Base-by-base conservation (phyloP, 202 grass and related monocot genomes). In the Schoenoplectus triqueter region DNA sequence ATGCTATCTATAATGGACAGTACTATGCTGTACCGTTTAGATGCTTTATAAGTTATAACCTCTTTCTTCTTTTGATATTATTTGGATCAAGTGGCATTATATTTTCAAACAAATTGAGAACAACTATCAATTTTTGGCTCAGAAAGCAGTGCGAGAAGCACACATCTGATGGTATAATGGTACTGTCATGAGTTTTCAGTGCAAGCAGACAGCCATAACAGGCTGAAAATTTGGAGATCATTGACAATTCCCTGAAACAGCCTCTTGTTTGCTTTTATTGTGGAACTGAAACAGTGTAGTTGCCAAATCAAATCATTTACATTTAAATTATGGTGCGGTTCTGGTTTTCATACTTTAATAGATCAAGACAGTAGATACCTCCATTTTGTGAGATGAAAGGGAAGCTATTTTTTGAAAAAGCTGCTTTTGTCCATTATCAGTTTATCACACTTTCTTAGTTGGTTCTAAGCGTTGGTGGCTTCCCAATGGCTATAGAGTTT, bases 281-380 rank as follows among this genome's bases (percentile, higher is more conserved):
- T 41, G 76, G 52, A 80, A 42, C 48, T 56, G 57, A 80, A 79
- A 76, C 7, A 76, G 72, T 76, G 6, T 76, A 49, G 42, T 5
- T 14, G 47, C 20, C 72, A 10, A 52, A 42, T 76, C 72, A 76
- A 54, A 55, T 49, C 31, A 31, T 31, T 47, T 71, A 17, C 68
- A 46, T 71, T 19, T 48, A 48, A 49, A 49, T 49, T 45, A 9
- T 71, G 42, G 45, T 73, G 69, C 69, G 46, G 1, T 74, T 74
- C 48, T 73, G n/a, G 45, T 73, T 49, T 50, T 74, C 71, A 74
- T 74, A 74, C 71, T 74, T 74, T 54, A 52, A 74, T 31, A 52
- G 46, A 74, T 14, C 48, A 74, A 22, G 71, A 74, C 17, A 74
- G 18, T 52, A 52, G 70, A 54, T 74, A 10, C 71, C 70, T 51